Percentiles rank a stretch among this genome's conserved stretches.
Evolutionary conservation across 2,329 filamentous ascomycete species (phyloP).

Genomic region (Aspergillus quadricinctus): DNA sequence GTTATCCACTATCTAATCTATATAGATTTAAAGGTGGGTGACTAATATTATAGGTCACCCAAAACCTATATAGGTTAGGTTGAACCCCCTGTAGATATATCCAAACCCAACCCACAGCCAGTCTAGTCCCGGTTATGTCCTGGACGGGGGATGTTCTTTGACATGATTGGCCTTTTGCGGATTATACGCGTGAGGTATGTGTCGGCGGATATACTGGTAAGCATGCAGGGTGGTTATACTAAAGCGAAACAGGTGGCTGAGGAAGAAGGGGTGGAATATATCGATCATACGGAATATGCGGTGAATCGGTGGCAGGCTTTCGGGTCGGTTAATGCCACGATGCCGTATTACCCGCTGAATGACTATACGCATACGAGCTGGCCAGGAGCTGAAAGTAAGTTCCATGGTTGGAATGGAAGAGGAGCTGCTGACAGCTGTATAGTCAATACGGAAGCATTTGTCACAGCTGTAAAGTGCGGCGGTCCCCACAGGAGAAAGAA

Average conservation of each 20-base stretch:
- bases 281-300: not conserved
- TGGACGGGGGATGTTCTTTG: not conserved
- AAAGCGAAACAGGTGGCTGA: not conserved
- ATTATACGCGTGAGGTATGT: not conserved
- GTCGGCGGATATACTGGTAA: too few relatives aligned
- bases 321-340: not conserved
- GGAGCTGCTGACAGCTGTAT: not conserved
- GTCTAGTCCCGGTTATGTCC: not conserved
- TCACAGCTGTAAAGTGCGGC: not conserved
- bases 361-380: not conserved
- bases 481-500: not conserved
- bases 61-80: too few relatives aligned
- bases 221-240: too few relatives aligned
- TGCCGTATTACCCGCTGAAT: not conserved
- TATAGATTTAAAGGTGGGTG: too few relatives aligned
- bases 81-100: too few relatives aligned
- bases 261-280: not conserved
- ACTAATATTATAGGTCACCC: too few relatives aligned
- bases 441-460: not conserved
- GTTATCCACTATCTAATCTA: too few relatives aligned
- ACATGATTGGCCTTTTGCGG: not conserved
- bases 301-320: not conserved
- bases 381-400: not conserved
- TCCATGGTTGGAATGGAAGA: not conserved
- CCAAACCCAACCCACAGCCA: too few relatives aligned